Conservation (phyloP, 1,139 yeast species). For the Yamadazyma sp. region DNA sequence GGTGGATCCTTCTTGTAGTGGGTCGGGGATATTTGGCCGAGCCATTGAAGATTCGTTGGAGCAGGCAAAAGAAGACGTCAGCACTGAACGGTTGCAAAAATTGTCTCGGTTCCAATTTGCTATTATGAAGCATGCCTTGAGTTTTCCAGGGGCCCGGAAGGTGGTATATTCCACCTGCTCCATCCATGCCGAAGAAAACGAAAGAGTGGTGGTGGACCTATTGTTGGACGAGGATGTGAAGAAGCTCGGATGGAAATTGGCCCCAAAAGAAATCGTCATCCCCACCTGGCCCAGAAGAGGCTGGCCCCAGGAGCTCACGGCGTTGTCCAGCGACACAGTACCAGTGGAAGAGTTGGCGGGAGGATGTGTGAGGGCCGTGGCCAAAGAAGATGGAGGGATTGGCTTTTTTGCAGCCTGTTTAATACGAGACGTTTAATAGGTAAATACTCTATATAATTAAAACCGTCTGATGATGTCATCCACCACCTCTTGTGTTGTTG, state of each 20-base stretch:
- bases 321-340: slow-evolving; percentile 44
- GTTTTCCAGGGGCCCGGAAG: slow-evolving; percentile 70
- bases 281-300: slow-evolving; percentile 91
- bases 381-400: slow-evolving; percentile 91
- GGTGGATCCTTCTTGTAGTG: slow-evolving; percentile 97
- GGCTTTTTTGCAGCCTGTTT: slow-evolving; percentile 95
- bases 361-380: slow-evolving; percentile 82
- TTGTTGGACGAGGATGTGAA: slow-evolving; percentile 62
- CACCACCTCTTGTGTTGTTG: slow-evolving; percentile 82
- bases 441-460: slow-evolving; percentile 7
- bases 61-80: slow-evolving; percentile 44
- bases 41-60: slow-evolving; percentile 52
- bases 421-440: slow-evolving; percentile 33
- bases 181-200: slow-evolving; percentile 90
- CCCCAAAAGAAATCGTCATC: slow-evolving; percentile 60
- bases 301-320: slow-evolving; percentile 58
- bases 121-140: slow-evolving; percentile 84
- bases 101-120: slow-evolving; percentile 81
- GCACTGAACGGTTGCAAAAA: slow-evolving; percentile 62
- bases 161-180: slow-evolving; percentile 97
- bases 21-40: slow-evolving; percentile 94
- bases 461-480: slow-evolving; percentile 64
- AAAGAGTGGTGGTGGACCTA: slow-evolving; percentile 79
- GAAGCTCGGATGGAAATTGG: slow-evolving; percentile 72
- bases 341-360: slow-evolving; percentile 62